Conservation (phyloP, 768 basidiomycete species). For the Lyophyllum shimeji region DNA sequence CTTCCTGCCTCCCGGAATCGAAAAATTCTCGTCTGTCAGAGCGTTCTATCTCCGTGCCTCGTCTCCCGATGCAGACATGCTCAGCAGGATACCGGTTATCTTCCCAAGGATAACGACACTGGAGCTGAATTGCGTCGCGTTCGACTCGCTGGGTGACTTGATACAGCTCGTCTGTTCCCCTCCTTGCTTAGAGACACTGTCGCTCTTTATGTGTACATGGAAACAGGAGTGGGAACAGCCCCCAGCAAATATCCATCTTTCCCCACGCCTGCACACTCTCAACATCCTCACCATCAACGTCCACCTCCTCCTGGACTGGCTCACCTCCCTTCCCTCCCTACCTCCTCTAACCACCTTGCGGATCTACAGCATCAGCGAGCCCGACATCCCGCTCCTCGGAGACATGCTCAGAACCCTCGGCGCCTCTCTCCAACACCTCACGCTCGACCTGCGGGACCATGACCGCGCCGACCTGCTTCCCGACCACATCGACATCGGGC, state of each 20-base stretch:
- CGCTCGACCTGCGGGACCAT: constrained; percentile 14
- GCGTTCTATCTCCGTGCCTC: constrained; percentile 7
- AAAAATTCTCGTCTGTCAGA: constrained; percentile 8
- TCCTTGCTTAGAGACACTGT: constrained; percentile 10
- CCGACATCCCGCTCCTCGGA: constrained; percentile 7
- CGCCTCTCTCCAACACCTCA: constrained; percentile 11
- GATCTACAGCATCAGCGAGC: constrained; percentile 9
- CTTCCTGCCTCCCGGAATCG: constrained; percentile 3
- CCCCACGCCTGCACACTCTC: constrained; percentile 10
- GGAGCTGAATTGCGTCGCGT: constrained; percentile 12
- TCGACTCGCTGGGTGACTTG: constrained; percentile 8
- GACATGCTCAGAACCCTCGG: constrained; percentile 8
- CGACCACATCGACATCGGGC: constrained; percentile 10
- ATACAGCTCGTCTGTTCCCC: constrained; percentile 11
- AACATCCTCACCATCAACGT: constrained; percentile 6
- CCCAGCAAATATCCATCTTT: neutral
- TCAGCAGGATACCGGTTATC: constrained; percentile 1
- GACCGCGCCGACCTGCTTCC: constrained; percentile 2
- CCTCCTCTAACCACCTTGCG: constrained; percentile 12
- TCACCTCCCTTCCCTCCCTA: constrained; percentile 2
- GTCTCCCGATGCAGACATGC: neutral
- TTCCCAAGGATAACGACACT: constrained; percentile 12
- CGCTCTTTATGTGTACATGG: constrained; percentile 11
- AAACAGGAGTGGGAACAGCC: neutral
- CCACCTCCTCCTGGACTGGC: constrained; percentile 15